phyloP scores from a whole-genome alignment of 1,284 basidiomycete species.

The Rhodotorula sp. region DNA sequence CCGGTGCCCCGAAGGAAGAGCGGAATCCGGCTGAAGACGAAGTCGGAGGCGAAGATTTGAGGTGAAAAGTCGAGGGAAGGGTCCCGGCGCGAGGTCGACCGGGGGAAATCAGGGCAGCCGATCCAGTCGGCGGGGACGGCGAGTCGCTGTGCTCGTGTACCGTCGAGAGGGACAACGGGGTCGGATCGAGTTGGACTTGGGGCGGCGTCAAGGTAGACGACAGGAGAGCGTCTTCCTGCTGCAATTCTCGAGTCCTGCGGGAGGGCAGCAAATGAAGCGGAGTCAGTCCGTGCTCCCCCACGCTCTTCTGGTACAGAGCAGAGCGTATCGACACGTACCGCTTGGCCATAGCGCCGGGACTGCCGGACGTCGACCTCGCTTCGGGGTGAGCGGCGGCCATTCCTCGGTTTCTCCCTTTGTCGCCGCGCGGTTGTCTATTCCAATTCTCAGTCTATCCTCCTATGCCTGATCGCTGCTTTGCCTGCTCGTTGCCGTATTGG shows the following conservation, averaged over 20 bases:
- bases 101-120: background rate
- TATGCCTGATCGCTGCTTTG: too few relatives aligned
- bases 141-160: conserved; percentile 1
- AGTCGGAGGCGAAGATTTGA: conserved; percentile 5
- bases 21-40: background rate
- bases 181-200: background rate
- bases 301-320: background rate
- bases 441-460: too few relatives aligned
- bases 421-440: too few relatives aligned
- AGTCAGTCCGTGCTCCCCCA: background rate
- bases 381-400: background rate
- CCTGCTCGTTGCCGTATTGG: too few relatives aligned
- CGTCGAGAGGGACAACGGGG: conserved; percentile 1
- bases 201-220: background rate
- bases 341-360: background rate
- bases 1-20: conserved; percentile 7
- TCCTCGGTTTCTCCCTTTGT: background rate
- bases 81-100: conserved; percentile 34
- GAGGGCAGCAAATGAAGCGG: background rate
- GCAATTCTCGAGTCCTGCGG: conserved; percentile 14
- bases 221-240: conserved; percentile 15
- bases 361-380: background rate
- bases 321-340: background rate
- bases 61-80: conserved; percentile 32
- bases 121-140: background rate